phyloP scores from a whole-genome alignment of 495 filamentous ascomycete genomes.

The Neurospora sp. region DNA sequence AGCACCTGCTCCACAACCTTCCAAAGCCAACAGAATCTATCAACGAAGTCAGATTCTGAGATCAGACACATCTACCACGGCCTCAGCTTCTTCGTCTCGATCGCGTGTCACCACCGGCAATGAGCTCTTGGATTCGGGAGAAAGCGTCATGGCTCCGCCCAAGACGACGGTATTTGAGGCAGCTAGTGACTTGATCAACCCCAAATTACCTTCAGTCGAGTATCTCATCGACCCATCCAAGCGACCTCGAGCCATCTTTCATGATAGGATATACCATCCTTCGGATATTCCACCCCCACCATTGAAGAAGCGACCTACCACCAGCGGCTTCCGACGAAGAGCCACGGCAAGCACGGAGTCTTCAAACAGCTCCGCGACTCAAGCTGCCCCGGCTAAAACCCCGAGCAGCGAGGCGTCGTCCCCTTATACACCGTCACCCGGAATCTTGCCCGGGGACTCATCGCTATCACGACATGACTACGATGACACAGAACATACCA shows the following conservation, averaged over 20 bases:
- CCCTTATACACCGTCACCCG: slow-evolving; percentile 3
- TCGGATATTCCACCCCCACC: slow-evolving; percentile 83
- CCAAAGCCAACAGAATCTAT: slow-evolving; percentile 60
- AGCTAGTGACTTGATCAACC: slow-evolving; percentile 82
- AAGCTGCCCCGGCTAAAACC: not conserved
- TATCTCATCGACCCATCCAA: slow-evolving; percentile 74
- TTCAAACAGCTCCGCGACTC: not conserved
- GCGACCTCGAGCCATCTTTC: slow-evolving; percentile 89
- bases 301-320: slow-evolving; percentile 45
- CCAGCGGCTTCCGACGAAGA: slow-evolving; percentile 25
- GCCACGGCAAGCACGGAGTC: slow-evolving; percentile 5
- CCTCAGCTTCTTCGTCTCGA: slow-evolving; percentile 25
- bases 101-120: slow-evolving; percentile 33
- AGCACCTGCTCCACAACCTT: slow-evolving; percentile 19
- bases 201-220: slow-evolving; percentile 67
- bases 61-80: slow-evolving; percentile 26
- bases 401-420: slow-evolving; percentile 6
- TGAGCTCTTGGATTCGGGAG: slow-evolving; percentile 31
- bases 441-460: slow-evolving; percentile 18
- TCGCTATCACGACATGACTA: slow-evolving; percentile 26
- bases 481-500: slow-evolving; percentile 25
- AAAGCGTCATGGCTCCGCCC: slow-evolving; percentile 57
- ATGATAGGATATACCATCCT: slow-evolving; percentile 90
- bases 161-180: slow-evolving; percentile 91
- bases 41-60: slow-evolving; percentile 63